Percentiles rank a stretch among this genome's conserved stretches.
phyloP scores from a whole-genome alignment of 306 rosid species.

The Boehmeria nivea region DNA sequence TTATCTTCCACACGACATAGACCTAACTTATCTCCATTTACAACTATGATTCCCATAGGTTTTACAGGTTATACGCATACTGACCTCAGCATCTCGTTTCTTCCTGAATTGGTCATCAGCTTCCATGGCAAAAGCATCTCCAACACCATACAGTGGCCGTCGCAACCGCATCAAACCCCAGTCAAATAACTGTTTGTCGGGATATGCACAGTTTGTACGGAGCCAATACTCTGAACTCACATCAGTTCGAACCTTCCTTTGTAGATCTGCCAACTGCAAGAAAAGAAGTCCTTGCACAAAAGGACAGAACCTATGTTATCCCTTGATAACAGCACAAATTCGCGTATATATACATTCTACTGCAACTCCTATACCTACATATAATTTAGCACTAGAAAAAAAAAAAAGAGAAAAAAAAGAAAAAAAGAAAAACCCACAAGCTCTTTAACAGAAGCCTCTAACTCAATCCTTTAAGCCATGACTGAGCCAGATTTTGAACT shows the following conservation, averaged over 20 bases:
- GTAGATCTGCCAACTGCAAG: conserved; percentile 85
- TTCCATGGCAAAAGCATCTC: conserved; percentile 93
- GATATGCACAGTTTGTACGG: conserved; percentile 63
- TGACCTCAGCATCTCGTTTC: conserved; percentile 90
- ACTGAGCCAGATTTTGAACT: no score
- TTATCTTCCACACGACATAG: not conserved
- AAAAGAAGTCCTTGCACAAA: conserved; percentile 53
- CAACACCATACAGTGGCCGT: conserved; percentile 86
- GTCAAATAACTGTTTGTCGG: conserved; percentile 85
- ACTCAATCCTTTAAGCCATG: no score
- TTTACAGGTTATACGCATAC: conserved; percentile 13
- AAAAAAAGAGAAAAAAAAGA: not conserved
- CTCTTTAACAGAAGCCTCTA: not conserved
- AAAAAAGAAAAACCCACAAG: not conserved
- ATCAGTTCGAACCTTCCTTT: conserved; percentile 69
- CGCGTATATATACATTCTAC: not conserved
- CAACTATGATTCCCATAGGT: not conserved
- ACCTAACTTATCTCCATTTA: conserved; percentile 1
- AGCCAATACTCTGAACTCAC: conserved; percentile 93
- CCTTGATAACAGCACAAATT: conserved; percentile 28
- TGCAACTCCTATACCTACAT: conserved; percentile 20
- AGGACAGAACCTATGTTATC: conserved; percentile 61
- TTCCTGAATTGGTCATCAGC: conserved; percentile 88
- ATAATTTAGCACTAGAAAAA: conserved; percentile 8
- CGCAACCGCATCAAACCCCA: conserved; percentile 95